Evolutionary conservation across 2,329 filamentous ascomycete genomes (phyloP), one percentile per base, ranked within the genome.

Genomic region (Trichophyton rubrum): DNA sequence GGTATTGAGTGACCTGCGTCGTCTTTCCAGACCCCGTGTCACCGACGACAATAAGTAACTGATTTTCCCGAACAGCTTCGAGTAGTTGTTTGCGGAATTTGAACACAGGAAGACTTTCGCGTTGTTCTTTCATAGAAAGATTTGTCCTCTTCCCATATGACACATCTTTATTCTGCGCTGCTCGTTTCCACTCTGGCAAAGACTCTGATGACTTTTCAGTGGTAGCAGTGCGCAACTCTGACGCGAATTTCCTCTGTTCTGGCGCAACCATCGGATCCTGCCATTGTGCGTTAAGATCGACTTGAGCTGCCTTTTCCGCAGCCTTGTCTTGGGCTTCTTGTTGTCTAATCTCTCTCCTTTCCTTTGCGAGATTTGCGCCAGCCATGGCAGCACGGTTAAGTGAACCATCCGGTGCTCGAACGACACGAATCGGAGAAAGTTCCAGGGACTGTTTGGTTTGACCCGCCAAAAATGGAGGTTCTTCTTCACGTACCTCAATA

Each of bases 1-100:
- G 80, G 67, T 95, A 99, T 66, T 99, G 93, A 0, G 93, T 96
- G 60, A 99, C 73, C 71, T 99, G 93, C 0, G 93, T 99, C 0
- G 93, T 99, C 75, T 99, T 99, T 66, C 93, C 93, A 0, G 90
- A 96, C 13, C 93, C 93, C 58, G 93, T 99, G 72, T 99, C 93
- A 67, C 93, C 93, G 58, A 99, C 92, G 0, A 99, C 92, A 69
- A 99, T 95, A 64, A 99, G 74, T 53, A 99, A 82, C 69, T 97
- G 92, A 70, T 99, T 93, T 43, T 89, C 86, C 27, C 80, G 79
- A 1, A 99, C 86, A 22, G 93, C 93, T 67, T 95, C 84, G 65
- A 97, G 86, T 33, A 99, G 81, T 69, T 95, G 88, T 58, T 84
- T 86, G 60, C 92, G 84, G 77, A 99, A 96, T 59, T 86, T 88